These are phyloP conservation scores for Globisporangium paroecandrum DNA, from an alignment of 352 stramenopile species.

Conservation along the genomic window DNA sequence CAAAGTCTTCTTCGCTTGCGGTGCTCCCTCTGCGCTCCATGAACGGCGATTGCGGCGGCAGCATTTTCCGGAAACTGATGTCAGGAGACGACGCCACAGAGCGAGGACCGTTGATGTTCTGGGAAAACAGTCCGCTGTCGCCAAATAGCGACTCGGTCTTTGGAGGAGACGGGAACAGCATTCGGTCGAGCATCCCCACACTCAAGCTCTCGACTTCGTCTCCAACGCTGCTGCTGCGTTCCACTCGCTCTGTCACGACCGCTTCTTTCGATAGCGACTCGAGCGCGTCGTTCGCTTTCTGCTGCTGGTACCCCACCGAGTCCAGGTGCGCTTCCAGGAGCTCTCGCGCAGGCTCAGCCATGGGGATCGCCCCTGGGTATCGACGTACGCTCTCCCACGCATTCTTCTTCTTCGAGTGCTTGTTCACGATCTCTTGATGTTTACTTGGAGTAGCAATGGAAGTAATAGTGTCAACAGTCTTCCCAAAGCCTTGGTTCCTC, in stretches of 20 bases:
- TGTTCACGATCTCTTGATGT: not conserved
- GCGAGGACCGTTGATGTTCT: not conserved
- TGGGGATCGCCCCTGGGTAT: conserved; percentile 27
- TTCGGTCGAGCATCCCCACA: conserved; percentile 16
- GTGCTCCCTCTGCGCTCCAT: conserved; percentile 55
- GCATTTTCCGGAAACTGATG: not conserved
- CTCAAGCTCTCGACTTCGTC: conserved; percentile 5
- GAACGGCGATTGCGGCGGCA: conserved; percentile 10
- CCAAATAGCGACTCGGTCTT: conserved; percentile 26
- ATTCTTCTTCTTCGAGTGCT: conserved; percentile 18
- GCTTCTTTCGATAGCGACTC: conserved; percentile 36
- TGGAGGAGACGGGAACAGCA: conserved; percentile 26
- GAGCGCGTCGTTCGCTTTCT: conserved; percentile 29
- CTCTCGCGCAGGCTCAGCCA: conserved; percentile 33
- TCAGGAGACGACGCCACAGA: conserved; percentile 6
- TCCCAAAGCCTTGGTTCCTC: not conserved
- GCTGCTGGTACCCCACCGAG: conserved; percentile 47
- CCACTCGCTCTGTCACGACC: not conserved
- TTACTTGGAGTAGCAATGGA: not conserved
- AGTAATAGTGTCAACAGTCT: not conserved
- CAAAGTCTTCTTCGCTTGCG: conserved; percentile 62
- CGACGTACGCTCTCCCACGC: conserved; percentile 21
- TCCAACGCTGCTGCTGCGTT: not conserved
- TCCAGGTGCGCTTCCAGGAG: conserved; percentile 46
- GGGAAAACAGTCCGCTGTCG: not conserved